A percentile compares a stretch with the other conserved stretches of the same genome.
These are phyloP conservation scores for Volvox carteri DNA, from an alignment of 163 green algal genomes.

Conservation along the genomic window DNA sequence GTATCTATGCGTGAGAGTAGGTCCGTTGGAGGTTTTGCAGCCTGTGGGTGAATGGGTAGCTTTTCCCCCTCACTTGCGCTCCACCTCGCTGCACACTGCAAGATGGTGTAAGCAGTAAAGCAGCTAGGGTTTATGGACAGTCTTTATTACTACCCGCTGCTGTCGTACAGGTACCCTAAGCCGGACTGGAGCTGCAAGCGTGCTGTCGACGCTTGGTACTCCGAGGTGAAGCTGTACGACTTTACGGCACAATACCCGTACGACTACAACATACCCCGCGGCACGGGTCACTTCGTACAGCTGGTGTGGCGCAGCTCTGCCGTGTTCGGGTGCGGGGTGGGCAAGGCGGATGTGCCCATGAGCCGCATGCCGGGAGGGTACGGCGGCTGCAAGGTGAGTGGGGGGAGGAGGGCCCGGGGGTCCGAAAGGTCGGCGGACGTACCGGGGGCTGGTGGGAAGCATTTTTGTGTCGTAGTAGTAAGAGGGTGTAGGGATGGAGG, in stretches of 20 bases:
- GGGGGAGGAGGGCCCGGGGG: neutral
- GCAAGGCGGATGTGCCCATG: conserved; percentile 26
- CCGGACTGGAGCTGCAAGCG: conserved; percentile 34
- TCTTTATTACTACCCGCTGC: no score
- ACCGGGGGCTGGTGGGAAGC: no score
- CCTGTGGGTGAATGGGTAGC: no score
- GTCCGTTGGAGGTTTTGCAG: no score
- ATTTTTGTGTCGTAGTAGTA: no score
- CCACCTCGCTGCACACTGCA: no score
- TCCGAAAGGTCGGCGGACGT: neutral
- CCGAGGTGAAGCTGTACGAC: conserved; percentile 22
- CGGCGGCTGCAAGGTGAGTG: conserved; percentile 28
- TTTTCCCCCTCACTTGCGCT: no score
- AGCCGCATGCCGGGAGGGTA: neutral
- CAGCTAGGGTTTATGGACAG: no score
- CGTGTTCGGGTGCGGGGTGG: conserved; percentile 24
- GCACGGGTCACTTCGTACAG: conserved; percentile 29
- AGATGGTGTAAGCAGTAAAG: no score
- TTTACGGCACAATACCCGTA: neutral
- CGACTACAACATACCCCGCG: neutral
- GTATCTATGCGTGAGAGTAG: no score
- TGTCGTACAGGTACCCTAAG: conserved; percentile 24
- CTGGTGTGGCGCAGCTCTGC: conserved; percentile 12
- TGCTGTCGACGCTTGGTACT: conserved; percentile 39
- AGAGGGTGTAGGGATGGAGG: no score